These are phyloP conservation scores for Debaryomycetaceae sp. DNA, from an alignment of 1,139 yeast genomes.

Conservation along the genomic window DNA sequence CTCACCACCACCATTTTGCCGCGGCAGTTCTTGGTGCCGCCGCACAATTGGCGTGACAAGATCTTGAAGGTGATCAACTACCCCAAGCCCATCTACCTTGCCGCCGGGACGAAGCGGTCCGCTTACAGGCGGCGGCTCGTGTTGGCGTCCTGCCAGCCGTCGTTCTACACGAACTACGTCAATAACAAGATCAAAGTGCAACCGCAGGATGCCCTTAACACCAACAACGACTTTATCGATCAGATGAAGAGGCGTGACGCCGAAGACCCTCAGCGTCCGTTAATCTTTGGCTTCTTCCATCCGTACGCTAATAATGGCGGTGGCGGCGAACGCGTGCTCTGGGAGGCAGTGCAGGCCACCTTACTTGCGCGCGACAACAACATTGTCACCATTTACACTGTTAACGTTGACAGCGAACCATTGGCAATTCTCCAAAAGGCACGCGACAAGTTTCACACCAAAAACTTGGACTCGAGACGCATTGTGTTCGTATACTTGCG, in stretches of 20 bases:
- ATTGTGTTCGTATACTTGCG: slow-evolving; percentile 68
- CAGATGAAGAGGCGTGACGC: slow-evolving; percentile 33
- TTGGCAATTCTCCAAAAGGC: slow-evolving; percentile 58
- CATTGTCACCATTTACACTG: slow-evolving; percentile 75
- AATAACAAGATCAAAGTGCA: slow-evolving; percentile 35
- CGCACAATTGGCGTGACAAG: slow-evolving; percentile 40
- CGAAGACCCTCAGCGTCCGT: slow-evolving; percentile 35
- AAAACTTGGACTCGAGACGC: slow-evolving; percentile 44
- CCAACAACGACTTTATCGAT: slow-evolving; percentile 20
- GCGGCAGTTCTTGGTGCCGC: slow-evolving; percentile 41
- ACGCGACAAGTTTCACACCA: slow-evolving; percentile 58
- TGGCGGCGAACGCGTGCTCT: slow-evolving; percentile 94
- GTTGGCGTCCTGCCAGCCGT: slow-evolving; percentile 45
- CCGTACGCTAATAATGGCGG: slow-evolving; percentile 97
- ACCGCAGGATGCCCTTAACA: slow-evolving; percentile 27
- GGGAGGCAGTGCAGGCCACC: slow-evolving; percentile 87
- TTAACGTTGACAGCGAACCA: slow-evolving; percentile 51
- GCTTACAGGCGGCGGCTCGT: slow-evolving; percentile 52
- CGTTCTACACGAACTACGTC: slow-evolving; percentile 42
- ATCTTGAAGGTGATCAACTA: slow-evolving; percentile 30
- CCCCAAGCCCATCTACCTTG: slow-evolving; percentile 33
- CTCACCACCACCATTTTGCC: slow-evolving; percentile 25
- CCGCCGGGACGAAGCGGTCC: slow-evolving; percentile 37
- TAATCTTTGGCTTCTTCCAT: slow-evolving; percentile 83
- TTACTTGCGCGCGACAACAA: slow-evolving; percentile 46